Base-by-base conservation (phyloP, 345 rosid genomes). In the Eucalyptus marginata region DNA sequence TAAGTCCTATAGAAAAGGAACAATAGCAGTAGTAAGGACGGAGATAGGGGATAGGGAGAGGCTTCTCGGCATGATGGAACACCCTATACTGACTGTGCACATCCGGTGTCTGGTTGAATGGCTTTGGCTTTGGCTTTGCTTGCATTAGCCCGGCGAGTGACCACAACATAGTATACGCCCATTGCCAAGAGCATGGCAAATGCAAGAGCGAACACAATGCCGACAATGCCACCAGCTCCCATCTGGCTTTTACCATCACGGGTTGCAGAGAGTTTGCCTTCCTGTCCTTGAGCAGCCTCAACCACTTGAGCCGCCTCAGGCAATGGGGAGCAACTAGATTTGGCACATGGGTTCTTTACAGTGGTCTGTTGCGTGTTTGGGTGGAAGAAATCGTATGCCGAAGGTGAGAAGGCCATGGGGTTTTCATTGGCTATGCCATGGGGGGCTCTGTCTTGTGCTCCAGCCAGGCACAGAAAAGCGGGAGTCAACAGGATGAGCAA, bases 351-450 rank as follows among this genome's bases (percentile, higher is more conserved):
- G 56, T 46, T 89, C 59, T 85, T 88, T 27, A 88, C 43, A 44
- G 89, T 86, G 6, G 92, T 89, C 29, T 88, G 90, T 86, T 88
- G 92, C n/a, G 93, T 90, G 87, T 94, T 93, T 8, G 98, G 95
- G 87, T 98, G 96, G 92, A 98, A 98, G 92, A 98, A 98, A 18
- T 94, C 95, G 89, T 93, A 94, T 25, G 98, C 97, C 51, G 97
- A 94, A 12, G 99, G 98, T 22, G 99, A 92, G 87, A 98, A 95
- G 7, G 98, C 96, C 89, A 88, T 52, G 2, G 99, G 99, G 13
- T 56, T 94, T 91, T 95, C 97, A 58, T 94, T 87, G 76, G 88
- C 93, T 2, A 98, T 91, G 6, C 99, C 99, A 86, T 98, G 99
- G 87, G 99, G 99, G 88, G 98, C 98, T 92, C 99, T 93, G 40